Evolutionary conservation across 306 rosid species (phyloP), one percentile per base, ranked within the genome.

Genomic region (Heteromeles arbutifolia): DNA sequence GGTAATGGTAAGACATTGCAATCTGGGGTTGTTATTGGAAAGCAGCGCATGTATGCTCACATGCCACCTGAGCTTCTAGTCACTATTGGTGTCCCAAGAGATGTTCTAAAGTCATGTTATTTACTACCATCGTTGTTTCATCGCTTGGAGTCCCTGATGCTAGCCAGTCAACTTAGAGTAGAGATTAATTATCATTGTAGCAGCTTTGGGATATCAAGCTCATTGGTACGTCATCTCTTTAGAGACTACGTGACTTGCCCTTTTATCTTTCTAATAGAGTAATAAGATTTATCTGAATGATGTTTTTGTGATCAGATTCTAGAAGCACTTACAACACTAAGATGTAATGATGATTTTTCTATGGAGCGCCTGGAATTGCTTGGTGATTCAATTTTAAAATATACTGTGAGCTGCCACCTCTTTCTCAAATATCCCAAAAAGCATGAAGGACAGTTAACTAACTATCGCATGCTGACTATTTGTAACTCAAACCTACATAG

Each of bases 321-420:
- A 69, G 97, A 95, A 90, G 97, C 97, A 63, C 89, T 95, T 53
- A 89, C 99, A 71, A 86, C 97, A 68, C 77, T 90, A 29, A 87
- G 97, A 87, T 90, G 95, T 70, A 75, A 80, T 65, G 97, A 95
- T 83, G 87, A 59, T 1, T 86, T 90, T 79, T 92, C 97, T 48
- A 86, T 95, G 93, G 99, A 95, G 86, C 97, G 99, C 52, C 88
- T 92, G 80, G 99, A 95, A 84, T 84, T 95, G 80, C 99, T 92
- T 25, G 99, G 99, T 45, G 99, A 95, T 85, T 95, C 99, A 12
- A 88, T 92, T 78, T 80, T 95, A 70, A 95, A 95, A 82, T 95
- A 90, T 80, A 88, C 73, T 19, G 89, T 91, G 65, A 85, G 99
- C 79, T 92, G 97, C 83, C 89, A 90, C 68, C 92, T 89, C 70